Evolutionary conservation across 2,329 filamentous ascomycete genomes (phyloP), one percentile per base, ranked within the genome.

Genomic region (Penicillium sp.): DNA sequence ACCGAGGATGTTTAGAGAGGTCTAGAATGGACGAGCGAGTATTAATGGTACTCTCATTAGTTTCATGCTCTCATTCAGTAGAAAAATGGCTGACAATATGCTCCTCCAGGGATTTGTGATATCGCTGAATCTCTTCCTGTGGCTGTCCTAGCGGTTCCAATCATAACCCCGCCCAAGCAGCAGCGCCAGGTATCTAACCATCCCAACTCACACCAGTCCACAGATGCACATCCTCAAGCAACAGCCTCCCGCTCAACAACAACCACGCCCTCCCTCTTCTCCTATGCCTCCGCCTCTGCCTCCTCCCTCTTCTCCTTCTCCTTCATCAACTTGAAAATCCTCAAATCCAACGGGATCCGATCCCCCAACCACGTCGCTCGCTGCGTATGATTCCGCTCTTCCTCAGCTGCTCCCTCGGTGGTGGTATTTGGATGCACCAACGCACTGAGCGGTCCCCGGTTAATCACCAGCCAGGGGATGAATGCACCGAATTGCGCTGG

Each of bases 401-500:
- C 83, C n/a, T 83, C 81, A 31, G 31, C 31, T 6, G 31, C 31
- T 31, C 9, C 31, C 7, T 2, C 31, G 9, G 31, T 31, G 9
- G 31, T 31, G 31, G 31, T 92, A 69, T 96, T 96, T 0, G 92
- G 92, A 74, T 96, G 93, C 1, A 96, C 75, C 19, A 97, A 78
- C 4, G 81, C 92, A 50, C 89, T 92, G 60, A 96, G 75, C 2
- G 91, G 90, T 0, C 92, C 92, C 5, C 92, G 83, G 76, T 93
- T 88, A 58, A 96, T 85, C 33, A 91, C 84, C 33, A 96, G 78
- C 92, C 92, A 96, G 0, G 91, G 84, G 40, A 97, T 79, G 69
- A 96, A 96, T 0, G 93, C 92, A 0, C 92, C 92, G 70, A 96
- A 96, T 73, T 96, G 90, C 3, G 86, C 87, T 0, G 92, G 93